Evolutionary conservation across 805 yeast genomes (phyloP), one percentile per base, ranked within the genome.

Genomic region (Metschnikowia similis): DNA sequence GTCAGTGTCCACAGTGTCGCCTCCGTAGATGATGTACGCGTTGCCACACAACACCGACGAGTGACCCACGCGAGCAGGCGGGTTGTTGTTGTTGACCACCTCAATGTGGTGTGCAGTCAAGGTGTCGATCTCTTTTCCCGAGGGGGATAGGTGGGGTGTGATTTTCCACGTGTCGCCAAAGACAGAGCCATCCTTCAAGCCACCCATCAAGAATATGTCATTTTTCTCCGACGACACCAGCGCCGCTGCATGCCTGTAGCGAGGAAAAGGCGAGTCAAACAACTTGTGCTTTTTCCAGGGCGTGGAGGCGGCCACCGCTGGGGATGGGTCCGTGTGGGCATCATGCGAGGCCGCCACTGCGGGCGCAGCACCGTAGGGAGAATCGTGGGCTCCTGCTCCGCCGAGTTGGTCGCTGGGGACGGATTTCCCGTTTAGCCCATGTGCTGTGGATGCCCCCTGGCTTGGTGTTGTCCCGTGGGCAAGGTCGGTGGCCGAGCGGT

Each of bases 51-150:
- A 75, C 8, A 91, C 87, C 1, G 96, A 79, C 6, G 96, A 89
- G 68, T 94, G 99, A 3, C 98, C 98, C 6, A 92, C 97, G 60
- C 99, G 83, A 32, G 98, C 97, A 16, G 96, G 92, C 2, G 97
- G 97, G 14, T 89, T 81, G 45, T 87, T 83, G 53, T 82, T 80
- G 52, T 87, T 87, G 52, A 86, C 88, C 34, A 67, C 69, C 48
- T 66, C 76, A 47, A 66, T 61, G 41, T 57, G 63, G 34, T 61
- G 60, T 8, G 75, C 74, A 42, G 60, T 53, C 51, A 65, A 68
- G 11, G 59, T 61, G n/a, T 49, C 55, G 26, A 65, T 55, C 14
- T 58, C 59, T 14, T 28, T 35, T n/a, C 62, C 58, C 26, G 60
- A 30, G 14, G 60, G 42, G 2, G 58, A 55, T 6, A 67, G 65